Conservation (phyloP, 116 monocot species). For the Trichopus zeylanicus region DNA sequence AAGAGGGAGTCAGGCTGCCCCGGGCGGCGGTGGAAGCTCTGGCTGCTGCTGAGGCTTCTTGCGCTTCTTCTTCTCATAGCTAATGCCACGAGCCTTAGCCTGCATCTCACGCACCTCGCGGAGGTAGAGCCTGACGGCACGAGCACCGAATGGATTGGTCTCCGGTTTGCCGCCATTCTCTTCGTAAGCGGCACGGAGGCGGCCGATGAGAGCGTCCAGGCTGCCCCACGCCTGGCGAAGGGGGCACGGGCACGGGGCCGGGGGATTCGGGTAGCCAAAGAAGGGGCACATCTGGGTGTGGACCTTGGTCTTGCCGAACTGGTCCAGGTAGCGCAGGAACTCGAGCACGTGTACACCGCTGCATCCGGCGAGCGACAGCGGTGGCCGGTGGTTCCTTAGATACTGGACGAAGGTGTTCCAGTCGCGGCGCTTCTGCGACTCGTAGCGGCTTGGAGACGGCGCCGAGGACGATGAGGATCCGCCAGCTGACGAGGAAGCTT, state of each 20-base stretch:
- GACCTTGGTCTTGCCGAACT: conserved; percentile 80
- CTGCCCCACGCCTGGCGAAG: conserved; percentile 7
- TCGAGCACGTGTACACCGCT: conserved; percentile 42
- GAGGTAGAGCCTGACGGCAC: conserved; percentile 9
- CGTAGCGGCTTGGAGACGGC: conserved; percentile 33
- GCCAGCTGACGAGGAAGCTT: neutral
- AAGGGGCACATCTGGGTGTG: conserved; percentile 8
- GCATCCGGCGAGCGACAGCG: conserved; percentile 31
- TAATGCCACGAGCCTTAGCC: conserved; percentile 3
- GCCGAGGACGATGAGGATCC: neutral
- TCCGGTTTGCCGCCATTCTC: conserved; percentile 12
- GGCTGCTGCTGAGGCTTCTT: neutral
- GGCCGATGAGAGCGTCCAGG: conserved; percentile 9
- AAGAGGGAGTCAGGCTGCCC: neutral
- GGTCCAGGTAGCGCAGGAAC: conserved; percentile 62
- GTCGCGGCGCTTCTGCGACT: conserved; percentile 51
- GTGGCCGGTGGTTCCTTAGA: conserved; percentile 37
- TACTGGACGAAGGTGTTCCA: conserved; percentile 57
- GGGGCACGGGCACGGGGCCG: conserved; percentile 9
- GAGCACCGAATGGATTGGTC: conserved; percentile 7
- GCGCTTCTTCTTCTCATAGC: conserved; percentile 11
- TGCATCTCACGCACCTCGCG: conserved; percentile 8
- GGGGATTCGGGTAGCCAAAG: conserved; percentile 9
- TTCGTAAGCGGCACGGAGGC: conserved; percentile 9
- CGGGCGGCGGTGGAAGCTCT: neutral